Percentiles rank a stretch among this genome's conserved stretches.
Conservation (phyloP, 1,284 basidiomycete species). For the Tylopilus sp. region DNA sequence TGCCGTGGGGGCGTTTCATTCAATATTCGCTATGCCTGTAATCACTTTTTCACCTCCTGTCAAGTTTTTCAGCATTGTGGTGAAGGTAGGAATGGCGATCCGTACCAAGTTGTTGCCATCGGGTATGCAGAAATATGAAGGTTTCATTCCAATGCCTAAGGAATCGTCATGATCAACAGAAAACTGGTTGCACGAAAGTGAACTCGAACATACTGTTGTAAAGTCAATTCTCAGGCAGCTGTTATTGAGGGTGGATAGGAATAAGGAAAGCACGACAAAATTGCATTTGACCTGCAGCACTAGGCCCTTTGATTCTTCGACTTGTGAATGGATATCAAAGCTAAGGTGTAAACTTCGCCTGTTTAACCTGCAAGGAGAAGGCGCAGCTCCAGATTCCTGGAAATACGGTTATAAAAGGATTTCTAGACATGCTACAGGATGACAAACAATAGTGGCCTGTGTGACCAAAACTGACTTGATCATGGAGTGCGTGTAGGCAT, state of each 20-base stretch:
- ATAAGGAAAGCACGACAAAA: constrained; percentile 75
- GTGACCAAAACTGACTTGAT: constrained; percentile 69
- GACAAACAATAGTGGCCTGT: constrained; percentile 66
- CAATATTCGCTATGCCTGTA: background rate
- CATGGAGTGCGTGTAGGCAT: constrained; percentile 27
- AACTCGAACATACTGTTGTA: constrained; percentile 56
- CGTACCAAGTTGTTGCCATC: constrained; percentile 68
- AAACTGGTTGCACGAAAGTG: background rate
- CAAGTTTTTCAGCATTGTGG: constrained; percentile 11
- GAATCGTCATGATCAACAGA: constrained; percentile 8
- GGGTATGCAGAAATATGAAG: constrained; percentile 76
- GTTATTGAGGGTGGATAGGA: constrained; percentile 78
- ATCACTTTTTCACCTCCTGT: constrained; percentile 50
- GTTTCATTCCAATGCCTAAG: constrained; percentile 66
- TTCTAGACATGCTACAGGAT: background rate
- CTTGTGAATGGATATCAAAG: constrained; percentile 59
- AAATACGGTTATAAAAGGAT: background rate
- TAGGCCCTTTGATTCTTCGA: constrained; percentile 57
- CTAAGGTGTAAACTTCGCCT: constrained; percentile 59
- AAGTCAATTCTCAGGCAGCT: constrained; percentile 73
- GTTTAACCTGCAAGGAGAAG: constrained; percentile 57
- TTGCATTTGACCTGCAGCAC: constrained; percentile 59
- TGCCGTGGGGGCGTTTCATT: constrained; percentile 51
- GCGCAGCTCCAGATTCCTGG: constrained; percentile 69
- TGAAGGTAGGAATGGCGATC: constrained; percentile 5